Conservation (phyloP, 768 basidiomycete genomes). For the Mycena kentingensis region DNA sequence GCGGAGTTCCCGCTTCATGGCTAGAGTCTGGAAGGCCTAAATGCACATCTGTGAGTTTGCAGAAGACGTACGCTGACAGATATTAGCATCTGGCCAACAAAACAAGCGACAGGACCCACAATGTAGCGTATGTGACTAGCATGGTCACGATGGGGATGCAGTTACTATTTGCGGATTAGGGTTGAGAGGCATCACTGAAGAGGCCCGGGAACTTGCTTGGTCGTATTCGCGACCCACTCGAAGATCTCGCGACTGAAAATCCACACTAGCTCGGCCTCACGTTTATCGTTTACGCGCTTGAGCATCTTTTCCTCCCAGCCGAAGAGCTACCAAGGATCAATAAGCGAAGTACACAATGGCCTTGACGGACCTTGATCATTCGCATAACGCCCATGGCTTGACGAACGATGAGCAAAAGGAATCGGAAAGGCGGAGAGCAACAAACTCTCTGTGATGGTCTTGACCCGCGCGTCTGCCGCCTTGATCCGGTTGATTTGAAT, state of each 20-base stretch:
- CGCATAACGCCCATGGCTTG: constrained; percentile 43
- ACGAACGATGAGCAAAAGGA: not conserved
- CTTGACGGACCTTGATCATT: constrained; percentile 59
- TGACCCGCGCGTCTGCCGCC: constrained; percentile 43
- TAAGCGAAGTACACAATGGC: constrained; percentile 53
- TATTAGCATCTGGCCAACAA: not conserved
- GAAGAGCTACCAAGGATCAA: constrained; percentile 74
- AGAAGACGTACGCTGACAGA: not conserved
- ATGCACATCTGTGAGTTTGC: not conserved
- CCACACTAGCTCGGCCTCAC: constrained; percentile 61
- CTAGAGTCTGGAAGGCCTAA: constrained; percentile 31
- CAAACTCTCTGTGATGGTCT: constrained; percentile 47
- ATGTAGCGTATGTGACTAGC: constrained; percentile 63
- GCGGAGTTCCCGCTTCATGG: constrained; percentile 44
- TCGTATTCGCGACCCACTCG: constrained; percentile 45
- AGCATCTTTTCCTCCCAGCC: constrained; percentile 66
- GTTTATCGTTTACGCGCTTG: constrained; percentile 52
- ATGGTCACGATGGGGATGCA: constrained; percentile 65
- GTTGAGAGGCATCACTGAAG: not conserved
- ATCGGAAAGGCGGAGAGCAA: constrained; percentile 37
- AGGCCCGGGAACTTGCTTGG: constrained; percentile 39
- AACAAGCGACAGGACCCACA: constrained; percentile 47
- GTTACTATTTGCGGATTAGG: constrained; percentile 37
- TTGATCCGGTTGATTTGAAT: constrained; percentile 17
- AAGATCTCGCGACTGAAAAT: constrained; percentile 58